Conservation (phyloP, 2,329 filamentous ascomycete genomes). For the Colletotrichum eleusines region DNA sequence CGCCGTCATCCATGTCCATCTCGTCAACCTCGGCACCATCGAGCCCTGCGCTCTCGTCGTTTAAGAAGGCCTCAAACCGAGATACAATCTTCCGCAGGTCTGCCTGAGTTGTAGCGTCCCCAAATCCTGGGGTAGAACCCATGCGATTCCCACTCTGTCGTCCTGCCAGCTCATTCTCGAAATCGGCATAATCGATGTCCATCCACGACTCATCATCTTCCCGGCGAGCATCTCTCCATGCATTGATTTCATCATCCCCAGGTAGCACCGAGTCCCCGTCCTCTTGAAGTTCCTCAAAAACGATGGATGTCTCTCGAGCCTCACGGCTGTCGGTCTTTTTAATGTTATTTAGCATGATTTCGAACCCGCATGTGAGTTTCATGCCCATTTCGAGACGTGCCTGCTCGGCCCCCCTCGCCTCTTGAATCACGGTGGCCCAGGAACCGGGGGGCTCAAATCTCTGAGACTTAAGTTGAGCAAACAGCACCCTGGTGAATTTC, state of each 20-base stretch:
- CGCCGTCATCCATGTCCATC: slow-evolving; percentile 73
- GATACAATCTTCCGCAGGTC: slow-evolving; percentile 92
- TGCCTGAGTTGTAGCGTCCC: slow-evolving; percentile 75
- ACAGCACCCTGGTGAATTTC: slow-evolving; percentile 88
- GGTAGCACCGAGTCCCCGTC: slow-evolving; percentile 78
- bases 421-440: slow-evolving; percentile 56
- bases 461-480: slow-evolving; percentile 90
- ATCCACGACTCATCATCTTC: slow-evolving; percentile 93
- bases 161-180: slow-evolving; percentile 81
- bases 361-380: slow-evolving; percentile 91
- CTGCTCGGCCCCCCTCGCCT: slow-evolving; percentile 46
- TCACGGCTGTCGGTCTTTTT: slow-evolving; percentile 75
- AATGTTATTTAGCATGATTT: slow-evolving; percentile 81
- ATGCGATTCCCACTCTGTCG: background rate
- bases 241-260: slow-evolving; percentile 75
- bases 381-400: slow-evolving; percentile 78
- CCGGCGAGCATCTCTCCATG: slow-evolving; percentile 72
- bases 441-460: slow-evolving; percentile 75
- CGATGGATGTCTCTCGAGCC: slow-evolving; percentile 80
- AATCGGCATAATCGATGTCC: slow-evolving; percentile 89
- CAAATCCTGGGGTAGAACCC: slow-evolving; percentile 62
- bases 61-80: slow-evolving; percentile 91
- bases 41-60: slow-evolving; percentile 83
- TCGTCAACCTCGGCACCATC: slow-evolving; percentile 82
- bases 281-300: slow-evolving; percentile 80